These are phyloP conservation scores for Phyllosticta citribraziliensis DNA, from an alignment of 2,329 filamentous ascomycete species.

Conservation along the genomic window DNA sequence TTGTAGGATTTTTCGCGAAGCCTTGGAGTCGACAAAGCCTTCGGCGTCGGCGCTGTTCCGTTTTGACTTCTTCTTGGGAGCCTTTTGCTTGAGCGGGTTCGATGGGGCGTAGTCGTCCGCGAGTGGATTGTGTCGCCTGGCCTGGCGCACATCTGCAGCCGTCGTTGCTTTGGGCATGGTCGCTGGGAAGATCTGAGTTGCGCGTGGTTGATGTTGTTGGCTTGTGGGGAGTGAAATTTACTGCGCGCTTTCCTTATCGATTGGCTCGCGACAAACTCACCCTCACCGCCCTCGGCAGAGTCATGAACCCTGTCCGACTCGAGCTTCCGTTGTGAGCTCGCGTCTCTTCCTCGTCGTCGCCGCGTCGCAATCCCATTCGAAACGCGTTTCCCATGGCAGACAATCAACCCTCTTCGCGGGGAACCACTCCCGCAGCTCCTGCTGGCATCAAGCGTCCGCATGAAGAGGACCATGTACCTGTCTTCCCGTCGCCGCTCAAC, in stretches of 20 bases:
- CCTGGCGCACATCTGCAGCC: slow-evolving; percentile 44
- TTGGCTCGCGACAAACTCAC: not conserved
- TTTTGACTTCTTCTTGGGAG: slow-evolving; percentile 49
- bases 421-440: slow-evolving; percentile 23
- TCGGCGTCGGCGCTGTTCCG: slow-evolving; percentile 50
- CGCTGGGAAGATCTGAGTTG: not conserved
- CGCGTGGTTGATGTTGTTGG: not conserved
- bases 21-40: slow-evolving; percentile 77
- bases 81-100: slow-evolving; percentile 61
- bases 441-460: slow-evolving; percentile 7
- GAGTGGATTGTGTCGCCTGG: slow-evolving; percentile 77
- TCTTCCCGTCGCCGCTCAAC: slow-evolving; percentile 66
- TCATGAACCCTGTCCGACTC: not conserved
- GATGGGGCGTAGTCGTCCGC: slow-evolving; percentile 74
- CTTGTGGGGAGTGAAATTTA: slow-evolving; percentile 9
- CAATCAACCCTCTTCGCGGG: slow-evolving; percentile 23
- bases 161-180: slow-evolving; percentile 70
- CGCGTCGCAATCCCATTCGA: not conserved
- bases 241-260: not conserved
- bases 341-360: not conserved
- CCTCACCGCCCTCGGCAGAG: not conserved
- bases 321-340: not conserved
- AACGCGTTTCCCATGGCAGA: slow-evolving; percentile 24
- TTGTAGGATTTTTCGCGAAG: slow-evolving; percentile 78
- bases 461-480: slow-evolving; percentile 38